Evolutionary conservation across 108 stramenopile species (phyloP).

Genomic region (Hondaea fermentalgiana): DNA sequence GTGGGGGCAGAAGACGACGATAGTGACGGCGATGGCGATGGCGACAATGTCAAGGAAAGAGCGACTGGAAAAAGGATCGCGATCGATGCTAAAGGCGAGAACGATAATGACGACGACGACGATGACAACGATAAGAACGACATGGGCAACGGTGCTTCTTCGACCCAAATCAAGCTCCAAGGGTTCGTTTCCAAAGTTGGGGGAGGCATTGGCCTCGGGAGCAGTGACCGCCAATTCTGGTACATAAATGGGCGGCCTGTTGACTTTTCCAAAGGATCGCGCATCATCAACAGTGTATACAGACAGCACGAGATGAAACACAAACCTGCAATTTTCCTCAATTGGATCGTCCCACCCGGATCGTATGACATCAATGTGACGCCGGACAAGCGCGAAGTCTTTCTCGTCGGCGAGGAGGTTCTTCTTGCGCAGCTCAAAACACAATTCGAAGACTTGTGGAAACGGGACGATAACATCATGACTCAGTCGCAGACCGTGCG

Average conservation of each 20-base stretch:
- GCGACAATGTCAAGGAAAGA: not conserved
- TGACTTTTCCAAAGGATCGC: slow-evolving; percentile 70
- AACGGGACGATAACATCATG: slow-evolving; percentile 29
- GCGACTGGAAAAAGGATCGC: not conserved
- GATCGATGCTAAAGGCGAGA: too few relatives aligned
- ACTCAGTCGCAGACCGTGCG: slow-evolving; percentile 24
- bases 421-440: slow-evolving; percentile 35
- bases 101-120: too few relatives aligned
- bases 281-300: slow-evolving; percentile 66
- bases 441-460: slow-evolving; percentile 31
- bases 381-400: slow-evolving; percentile 88
- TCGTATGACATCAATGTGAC: slow-evolving; percentile 87
- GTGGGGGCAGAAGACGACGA: not conserved
- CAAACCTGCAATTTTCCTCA: slow-evolving; percentile 75
- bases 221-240: slow-evolving; percentile 71
- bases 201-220: slow-evolving; percentile 53
- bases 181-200: slow-evolving; percentile 66
- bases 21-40: not conserved
- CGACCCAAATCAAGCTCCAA: not conserved
- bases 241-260: slow-evolving; percentile 90
- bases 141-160: not conserved
- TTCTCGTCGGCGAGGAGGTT: slow-evolving; percentile 64
- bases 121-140: too few relatives aligned
- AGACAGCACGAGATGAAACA: slow-evolving; percentile 66
- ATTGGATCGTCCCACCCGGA: slow-evolving; percentile 64